Conservation (phyloP, 352 stramenopile genomes). For the Pseudoperonospora humuli region DNA sequence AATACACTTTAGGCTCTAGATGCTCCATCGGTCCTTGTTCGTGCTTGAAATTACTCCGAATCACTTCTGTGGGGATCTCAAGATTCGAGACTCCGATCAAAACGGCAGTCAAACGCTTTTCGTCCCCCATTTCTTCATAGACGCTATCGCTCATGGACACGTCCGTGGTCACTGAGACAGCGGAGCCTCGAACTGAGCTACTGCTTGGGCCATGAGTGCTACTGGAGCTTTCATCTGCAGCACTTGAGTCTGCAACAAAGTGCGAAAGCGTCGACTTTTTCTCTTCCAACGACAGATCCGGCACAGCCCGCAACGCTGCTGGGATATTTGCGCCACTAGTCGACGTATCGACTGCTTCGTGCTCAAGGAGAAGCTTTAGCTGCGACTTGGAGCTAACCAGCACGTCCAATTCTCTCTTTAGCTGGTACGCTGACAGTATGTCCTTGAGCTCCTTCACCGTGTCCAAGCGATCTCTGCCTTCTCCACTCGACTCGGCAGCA, state of each 20-base stretch:
- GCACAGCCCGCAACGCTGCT: slow-evolving; percentile 12
- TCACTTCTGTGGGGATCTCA: slow-evolving; percentile 35
- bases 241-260: slow-evolving; percentile 11
- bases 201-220: slow-evolving; percentile 10
- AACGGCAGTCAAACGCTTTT: slow-evolving; percentile 65
- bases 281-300: slow-evolving; percentile 14
- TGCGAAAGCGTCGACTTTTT: slow-evolving; percentile 26
- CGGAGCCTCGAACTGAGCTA: slow-evolving; percentile 21
- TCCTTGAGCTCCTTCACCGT: slow-evolving; percentile 22
- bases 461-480: slow-evolving; percentile 10
- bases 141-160: slow-evolving; percentile 52
- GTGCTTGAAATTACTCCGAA: slow-evolving; percentile 32
- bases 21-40: slow-evolving; percentile 20
- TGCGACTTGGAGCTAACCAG: slow-evolving; percentile 61
- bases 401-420: slow-evolving; percentile 47
- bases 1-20: slow-evolving; percentile 68
- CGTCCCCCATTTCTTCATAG: slow-evolving; percentile 55
- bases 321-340: slow-evolving; percentile 36
- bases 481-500: slow-evolving; percentile 10
- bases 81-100: slow-evolving; percentile 71
- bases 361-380: slow-evolving; percentile 57
- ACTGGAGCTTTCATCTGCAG: slow-evolving; percentile 13
- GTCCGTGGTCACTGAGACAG: slow-evolving; percentile 54
- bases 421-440: slow-evolving; percentile 29
- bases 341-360: slow-evolving; percentile 64